Conservation (phyloP, 345 rosid genomes). For the Trapa bicornis region DNA sequence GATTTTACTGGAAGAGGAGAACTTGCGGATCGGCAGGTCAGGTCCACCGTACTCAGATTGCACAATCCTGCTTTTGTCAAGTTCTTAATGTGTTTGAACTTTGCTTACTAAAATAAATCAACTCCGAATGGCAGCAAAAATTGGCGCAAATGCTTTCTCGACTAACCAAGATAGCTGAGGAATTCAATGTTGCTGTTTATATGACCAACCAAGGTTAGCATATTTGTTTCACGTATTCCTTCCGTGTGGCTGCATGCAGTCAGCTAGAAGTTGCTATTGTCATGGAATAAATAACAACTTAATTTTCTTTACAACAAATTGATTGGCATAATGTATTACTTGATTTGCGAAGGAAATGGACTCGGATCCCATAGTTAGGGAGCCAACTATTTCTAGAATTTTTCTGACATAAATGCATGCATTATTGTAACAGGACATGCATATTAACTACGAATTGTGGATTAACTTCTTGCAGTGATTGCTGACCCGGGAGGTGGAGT, state of each 20-base stretch:
- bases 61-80: not conserved
- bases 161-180: conserved; percentile 77
- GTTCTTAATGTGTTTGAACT: not conserved
- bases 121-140: conserved; percentile 59
- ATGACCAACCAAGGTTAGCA: conserved; percentile 79
- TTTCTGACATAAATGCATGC: not conserved
- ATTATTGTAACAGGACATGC: not conserved
- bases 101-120: not conserved
- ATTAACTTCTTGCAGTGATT: conserved; percentile 39
- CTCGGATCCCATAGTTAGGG: not conserved
- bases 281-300: not conserved
- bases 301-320: not conserved
- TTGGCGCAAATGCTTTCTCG: conserved; percentile 88
- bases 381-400: not conserved
- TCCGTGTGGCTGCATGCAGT: not conserved
- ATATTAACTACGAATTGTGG: not conserved
- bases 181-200: conserved; percentile 83
- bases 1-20: conserved; percentile 91
- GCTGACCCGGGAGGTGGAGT: conserved; percentile 87
- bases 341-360: not conserved
- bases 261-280: not conserved
- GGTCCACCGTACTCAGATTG: conserved; percentile 1
- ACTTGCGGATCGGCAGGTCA: conserved; percentile 83
- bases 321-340: not conserved
- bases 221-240: not conserved